Percentiles rank a stretch among this genome's conserved stretches.
phyloP scores from a whole-genome alignment of 2,329 filamentous ascomycete species.

The Aureobasidium sp. region DNA sequence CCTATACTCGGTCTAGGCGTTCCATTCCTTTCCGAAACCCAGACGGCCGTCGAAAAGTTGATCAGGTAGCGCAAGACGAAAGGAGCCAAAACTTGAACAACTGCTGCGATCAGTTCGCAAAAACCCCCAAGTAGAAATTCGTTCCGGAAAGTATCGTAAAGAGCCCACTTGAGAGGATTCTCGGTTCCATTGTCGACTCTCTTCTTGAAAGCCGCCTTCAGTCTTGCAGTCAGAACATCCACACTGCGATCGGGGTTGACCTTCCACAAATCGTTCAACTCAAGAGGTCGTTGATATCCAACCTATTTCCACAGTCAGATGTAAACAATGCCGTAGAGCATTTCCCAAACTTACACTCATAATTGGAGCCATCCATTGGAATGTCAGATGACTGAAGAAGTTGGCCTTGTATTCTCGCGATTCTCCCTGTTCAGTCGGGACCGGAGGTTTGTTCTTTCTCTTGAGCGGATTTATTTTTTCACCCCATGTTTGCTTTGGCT shows the following conservation, averaged over 20 bases:
- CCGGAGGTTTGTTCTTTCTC: slow-evolving; percentile 45
- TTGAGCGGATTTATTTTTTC: slow-evolving; percentile 46
- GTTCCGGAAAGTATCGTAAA: slow-evolving; percentile 77
- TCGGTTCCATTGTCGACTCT: slow-evolving; percentile 60
- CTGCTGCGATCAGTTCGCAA: slow-evolving; percentile 64
- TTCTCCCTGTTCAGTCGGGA: slow-evolving; percentile 46
- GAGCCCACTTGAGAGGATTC: slow-evolving; percentile 67
- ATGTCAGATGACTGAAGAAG: slow-evolving; percentile 69
- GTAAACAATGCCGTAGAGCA: slow-evolving; percentile 9
- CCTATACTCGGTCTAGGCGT: slow-evolving; percentile 61
- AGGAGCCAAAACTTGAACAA: slow-evolving; percentile 72
- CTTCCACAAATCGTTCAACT: slow-evolving; percentile 78
- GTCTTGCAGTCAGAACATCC: slow-evolving; percentile 58
- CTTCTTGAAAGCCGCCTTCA: slow-evolving; percentile 62
- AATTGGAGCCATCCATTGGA: slow-evolving; percentile 83
- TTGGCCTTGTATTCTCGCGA: slow-evolving; percentile 67
- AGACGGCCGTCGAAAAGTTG: slow-evolving; percentile 74
- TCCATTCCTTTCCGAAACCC: slow-evolving; percentile 50
- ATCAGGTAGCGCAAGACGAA: slow-evolving; percentile 84
- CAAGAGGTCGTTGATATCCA: slow-evolving; percentile 77
- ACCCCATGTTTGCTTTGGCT: slow-evolving; percentile 54
- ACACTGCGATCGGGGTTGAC: slow-evolving; percentile 77
- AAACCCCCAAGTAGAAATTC: slow-evolving; percentile 83
- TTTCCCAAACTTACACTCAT: slow-evolving; percentile 55
- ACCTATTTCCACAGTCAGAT: slow-evolving; percentile 42